phyloP scores from a whole-genome alignment of 495 filamentous ascomycete species.

The Collariella sp. region DNA sequence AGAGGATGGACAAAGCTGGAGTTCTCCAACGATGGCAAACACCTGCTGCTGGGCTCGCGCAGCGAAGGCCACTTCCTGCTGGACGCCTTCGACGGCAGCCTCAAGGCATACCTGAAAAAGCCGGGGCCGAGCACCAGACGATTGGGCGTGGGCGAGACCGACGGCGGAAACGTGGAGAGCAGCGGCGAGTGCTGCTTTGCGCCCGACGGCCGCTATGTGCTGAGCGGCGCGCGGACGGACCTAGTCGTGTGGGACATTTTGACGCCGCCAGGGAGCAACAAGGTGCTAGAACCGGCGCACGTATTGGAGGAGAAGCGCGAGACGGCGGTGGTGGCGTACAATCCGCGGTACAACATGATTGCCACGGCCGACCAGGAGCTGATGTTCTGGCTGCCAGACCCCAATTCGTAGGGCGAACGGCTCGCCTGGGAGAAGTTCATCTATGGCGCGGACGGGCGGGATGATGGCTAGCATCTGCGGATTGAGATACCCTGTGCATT shows the following conservation, averaged over 20 bases:
- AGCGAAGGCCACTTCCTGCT: conserved; percentile 76
- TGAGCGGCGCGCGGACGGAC: conserved; percentile 67
- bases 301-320: conserved; percentile 57
- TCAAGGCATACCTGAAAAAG: conserved; percentile 56
- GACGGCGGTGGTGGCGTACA: conserved; percentile 72
- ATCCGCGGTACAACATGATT: conserved; percentile 82
- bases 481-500: conserved; percentile 17
- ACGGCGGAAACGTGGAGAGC: conserved; percentile 33
- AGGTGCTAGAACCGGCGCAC: conserved; percentile 54
- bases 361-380: conserved; percentile 81
- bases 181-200: conserved; percentile 80
- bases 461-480: conserved; percentile 14
- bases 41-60: conserved; percentile 70
- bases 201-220: conserved; percentile 75
- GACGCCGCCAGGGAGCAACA: conserved; percentile 43
- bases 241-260: conserved; percentile 78
- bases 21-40: conserved; percentile 92
- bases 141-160: conserved; percentile 40
- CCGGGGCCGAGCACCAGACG: conserved; percentile 36
- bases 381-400: conserved; percentile 83
- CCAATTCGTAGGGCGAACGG: conserved; percentile 35
- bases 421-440: background rate
- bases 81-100: conserved; percentile 74
- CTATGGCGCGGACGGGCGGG: conserved; percentile 10
- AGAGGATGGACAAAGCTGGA: conserved; percentile 76